These are phyloP conservation scores for Sclerotinia sclerotiorum DNA, from an alignment of 2,329 filamentous ascomycete genomes.

Conservation along the genomic window DNA sequence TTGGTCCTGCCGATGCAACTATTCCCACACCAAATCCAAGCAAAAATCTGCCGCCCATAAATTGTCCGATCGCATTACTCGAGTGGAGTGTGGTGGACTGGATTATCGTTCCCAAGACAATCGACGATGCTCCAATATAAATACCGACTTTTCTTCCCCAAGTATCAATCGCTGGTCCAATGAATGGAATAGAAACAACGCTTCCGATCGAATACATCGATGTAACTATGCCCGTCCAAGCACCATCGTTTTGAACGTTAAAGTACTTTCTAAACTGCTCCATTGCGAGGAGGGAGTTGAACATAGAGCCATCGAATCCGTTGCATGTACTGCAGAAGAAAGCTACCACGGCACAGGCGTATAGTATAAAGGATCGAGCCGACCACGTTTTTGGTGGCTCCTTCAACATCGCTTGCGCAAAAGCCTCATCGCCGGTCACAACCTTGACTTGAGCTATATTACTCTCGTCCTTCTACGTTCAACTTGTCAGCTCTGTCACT, in stretches of 20 bases:
- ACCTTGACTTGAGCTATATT: slow-evolving; percentile 24
- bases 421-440: slow-evolving; percentile 49
- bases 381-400: slow-evolving; percentile 48
- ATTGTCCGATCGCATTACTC: slow-evolving; percentile 42
- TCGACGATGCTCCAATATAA: slow-evolving; percentile 45
- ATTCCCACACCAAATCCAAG: slow-evolving; percentile 56
- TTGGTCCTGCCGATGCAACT: slow-evolving; percentile 47
- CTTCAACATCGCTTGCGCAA: slow-evolving; percentile 52
- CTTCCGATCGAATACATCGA: slow-evolving; percentile 53
- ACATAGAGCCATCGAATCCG: slow-evolving; percentile 51
- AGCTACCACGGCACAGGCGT: slow-evolving; percentile 46
- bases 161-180: slow-evolving; percentile 48
- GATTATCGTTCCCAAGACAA: slow-evolving; percentile 48
- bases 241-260: slow-evolving; percentile 44
- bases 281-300: slow-evolving; percentile 49
- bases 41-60: slow-evolving; percentile 57
- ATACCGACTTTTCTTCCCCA: slow-evolving; percentile 50
- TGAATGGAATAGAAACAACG: slow-evolving; percentile 48
- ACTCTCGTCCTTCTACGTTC: neutral
- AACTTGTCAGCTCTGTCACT: neutral
- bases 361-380: slow-evolving; percentile 44
- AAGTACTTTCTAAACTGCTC: slow-evolving; percentile 45
- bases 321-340: slow-evolving; percentile 53
- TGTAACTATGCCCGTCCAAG: slow-evolving; percentile 50
- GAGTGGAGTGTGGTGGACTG: slow-evolving; percentile 41